phyloP scores from a whole-genome alignment of 2,329 filamentous ascomycete genomes.

The Elsinoe australis region DNA sequence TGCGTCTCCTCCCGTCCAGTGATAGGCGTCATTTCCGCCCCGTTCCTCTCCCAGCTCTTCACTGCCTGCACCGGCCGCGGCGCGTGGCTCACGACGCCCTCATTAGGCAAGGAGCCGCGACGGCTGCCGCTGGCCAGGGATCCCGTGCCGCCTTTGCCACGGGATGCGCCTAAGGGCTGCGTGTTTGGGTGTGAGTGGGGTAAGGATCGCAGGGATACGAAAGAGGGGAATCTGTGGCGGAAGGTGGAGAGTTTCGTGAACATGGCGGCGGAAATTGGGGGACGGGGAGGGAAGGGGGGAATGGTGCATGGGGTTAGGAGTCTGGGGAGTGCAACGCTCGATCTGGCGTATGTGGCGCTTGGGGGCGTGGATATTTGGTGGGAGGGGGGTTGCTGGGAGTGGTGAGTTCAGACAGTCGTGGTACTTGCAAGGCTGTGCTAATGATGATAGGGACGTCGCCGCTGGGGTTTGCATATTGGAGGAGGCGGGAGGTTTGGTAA shows the following conservation, averaged over 20 bases:
- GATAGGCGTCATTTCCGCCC: conserved; percentile 65
- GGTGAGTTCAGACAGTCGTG: conserved; percentile 40
- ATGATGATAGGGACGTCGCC: conserved; percentile 55
- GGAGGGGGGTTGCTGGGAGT: conserved; percentile 71
- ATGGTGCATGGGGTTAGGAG: conserved; percentile 74
- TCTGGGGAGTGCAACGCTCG: conserved; percentile 63
- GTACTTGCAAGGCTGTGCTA: neutral
- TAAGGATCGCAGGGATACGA: conserved; percentile 61
- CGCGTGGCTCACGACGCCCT: conserved; percentile 48
- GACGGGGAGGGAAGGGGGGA: conserved; percentile 58
- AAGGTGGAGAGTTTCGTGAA: conserved; percentile 70
- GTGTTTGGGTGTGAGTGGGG: conserved; percentile 73
- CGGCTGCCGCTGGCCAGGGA: conserved; percentile 56
- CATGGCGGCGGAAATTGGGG: conserved; percentile 60
- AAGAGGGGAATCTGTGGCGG: conserved; percentile 59
- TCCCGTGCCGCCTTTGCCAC: conserved; percentile 56
- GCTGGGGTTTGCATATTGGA: conserved; percentile 65
- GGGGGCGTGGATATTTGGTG: conserved; percentile 74
- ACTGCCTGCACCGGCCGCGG: conserved; percentile 58
- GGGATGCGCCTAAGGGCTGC: conserved; percentile 58
- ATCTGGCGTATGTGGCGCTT: conserved; percentile 68
- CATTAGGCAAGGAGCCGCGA: conserved; percentile 48
- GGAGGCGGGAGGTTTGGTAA: conserved; percentile 67
- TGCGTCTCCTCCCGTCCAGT: conserved; percentile 52
- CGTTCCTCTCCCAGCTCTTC: conserved; percentile 62